Evolutionary conservation across 768 basidiomycete genomes (phyloP).

Genomic region (Russula sp.): DNA sequence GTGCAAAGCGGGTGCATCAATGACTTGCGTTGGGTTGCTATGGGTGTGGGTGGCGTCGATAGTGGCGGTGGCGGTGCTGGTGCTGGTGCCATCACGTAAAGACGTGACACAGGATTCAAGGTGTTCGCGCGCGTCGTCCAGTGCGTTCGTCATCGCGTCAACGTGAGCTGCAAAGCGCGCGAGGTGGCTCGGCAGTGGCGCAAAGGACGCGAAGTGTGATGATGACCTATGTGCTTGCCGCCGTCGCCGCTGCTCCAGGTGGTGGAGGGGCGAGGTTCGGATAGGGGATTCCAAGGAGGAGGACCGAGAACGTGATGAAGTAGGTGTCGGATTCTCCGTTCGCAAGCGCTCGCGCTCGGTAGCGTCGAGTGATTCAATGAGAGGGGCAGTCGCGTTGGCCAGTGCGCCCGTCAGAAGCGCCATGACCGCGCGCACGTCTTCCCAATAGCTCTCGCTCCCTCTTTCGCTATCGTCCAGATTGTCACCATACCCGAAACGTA

Average conservation of each 20-base stretch:
- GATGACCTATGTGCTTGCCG: slow-evolving; percentile 26
- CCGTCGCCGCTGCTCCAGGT: not conserved
- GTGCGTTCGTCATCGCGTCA: slow-evolving; percentile 61
- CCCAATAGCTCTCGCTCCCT: slow-evolving; percentile 64
- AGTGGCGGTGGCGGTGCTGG: not conserved
- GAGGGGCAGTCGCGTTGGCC: slow-evolving; percentile 57
- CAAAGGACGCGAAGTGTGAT: slow-evolving; percentile 50
- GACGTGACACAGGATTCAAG: slow-evolving; percentile 60
- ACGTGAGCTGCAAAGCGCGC: slow-evolving; percentile 71
- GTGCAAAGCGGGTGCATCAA: slow-evolving; percentile 48
- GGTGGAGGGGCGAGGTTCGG: not conserved
- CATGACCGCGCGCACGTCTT: slow-evolving; percentile 76
- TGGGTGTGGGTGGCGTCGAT: not conserved
- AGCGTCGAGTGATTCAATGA: slow-evolving; percentile 62
- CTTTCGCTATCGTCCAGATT: slow-evolving; percentile 32
- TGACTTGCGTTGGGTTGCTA: slow-evolving; percentile 18
- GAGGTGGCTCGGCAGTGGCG: slow-evolving; percentile 69
- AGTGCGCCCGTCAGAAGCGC: slow-evolving; percentile 64
- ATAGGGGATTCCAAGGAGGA: slow-evolving; percentile 4
- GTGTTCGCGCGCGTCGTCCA: slow-evolving; percentile 69
- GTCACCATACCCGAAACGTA: slow-evolving; percentile 54
- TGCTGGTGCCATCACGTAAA: slow-evolving; percentile 41
- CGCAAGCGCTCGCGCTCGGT: slow-evolving; percentile 51
- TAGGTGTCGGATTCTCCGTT: slow-evolving; percentile 49
- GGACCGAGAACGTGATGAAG: slow-evolving; percentile 20